Conservation (phyloP, 441 rosid species). For the Kokia cookei region DNA sequence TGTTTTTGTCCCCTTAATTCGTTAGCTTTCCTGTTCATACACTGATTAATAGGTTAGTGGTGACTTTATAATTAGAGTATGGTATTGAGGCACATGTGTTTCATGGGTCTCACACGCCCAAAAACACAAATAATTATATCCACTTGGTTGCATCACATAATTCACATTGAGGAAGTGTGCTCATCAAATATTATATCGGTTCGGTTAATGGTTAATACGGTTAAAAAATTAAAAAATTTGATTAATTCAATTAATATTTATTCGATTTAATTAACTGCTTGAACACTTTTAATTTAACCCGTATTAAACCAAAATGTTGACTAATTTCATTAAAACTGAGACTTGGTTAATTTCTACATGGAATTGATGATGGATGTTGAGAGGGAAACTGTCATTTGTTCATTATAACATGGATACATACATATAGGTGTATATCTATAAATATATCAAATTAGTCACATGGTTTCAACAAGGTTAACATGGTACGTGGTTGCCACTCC, state of each 20-base stretch:
- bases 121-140: slow-evolving; percentile 16
- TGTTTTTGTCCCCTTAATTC: slow-evolving; percentile 22
- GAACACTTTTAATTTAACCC: too few relatives aligned
- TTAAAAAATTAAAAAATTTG: too few relatives aligned
- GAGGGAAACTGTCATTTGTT: not conserved
- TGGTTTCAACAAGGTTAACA: not conserved
- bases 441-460: not conserved
- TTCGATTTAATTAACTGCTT: too few relatives aligned
- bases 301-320: not conserved
- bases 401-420: not conserved
- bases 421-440: not conserved
- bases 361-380: not conserved
- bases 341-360: not conserved
- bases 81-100: slow-evolving; percentile 12
- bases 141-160: slow-evolving; percentile 20
- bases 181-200: too few relatives aligned
- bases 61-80: slow-evolving; percentile 23
- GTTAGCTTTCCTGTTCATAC: slow-evolving; percentile 21
- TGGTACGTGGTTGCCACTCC: not conserved
- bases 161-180: not conserved
- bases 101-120: not conserved
- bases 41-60: slow-evolving; percentile 29
- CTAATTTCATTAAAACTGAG: not conserved
- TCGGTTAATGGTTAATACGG: too few relatives aligned
- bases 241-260: too few relatives aligned